Conservation (phyloP, 2,329 filamentous ascomycete species). For the Cladorrhinum sp. region DNA sequence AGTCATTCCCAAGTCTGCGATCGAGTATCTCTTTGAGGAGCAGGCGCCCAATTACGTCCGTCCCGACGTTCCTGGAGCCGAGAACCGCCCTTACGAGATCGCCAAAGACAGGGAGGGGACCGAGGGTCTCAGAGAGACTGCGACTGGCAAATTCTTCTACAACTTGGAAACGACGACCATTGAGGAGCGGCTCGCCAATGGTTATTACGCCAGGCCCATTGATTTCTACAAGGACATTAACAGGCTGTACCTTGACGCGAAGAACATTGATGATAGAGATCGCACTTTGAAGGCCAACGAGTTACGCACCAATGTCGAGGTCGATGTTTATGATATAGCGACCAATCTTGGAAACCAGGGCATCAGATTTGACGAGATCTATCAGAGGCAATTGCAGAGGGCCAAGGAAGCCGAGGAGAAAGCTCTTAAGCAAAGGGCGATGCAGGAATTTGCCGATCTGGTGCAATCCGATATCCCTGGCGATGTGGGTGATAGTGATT, state of each 20-base stretch:
- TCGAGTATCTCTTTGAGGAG: conserved; percentile 82
- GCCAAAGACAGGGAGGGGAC: conserved; percentile 76
- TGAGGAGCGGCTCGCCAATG: conserved; percentile 93
- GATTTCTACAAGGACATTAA: conserved; percentile 90
- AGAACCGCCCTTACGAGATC: conserved; percentile 73
- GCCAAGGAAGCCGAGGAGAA: conserved; percentile 58
- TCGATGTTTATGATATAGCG: conserved; percentile 80
- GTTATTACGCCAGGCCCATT: conserved; percentile 86
- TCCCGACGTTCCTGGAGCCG: conserved; percentile 51
- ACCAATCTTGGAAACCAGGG: conserved; percentile 51
- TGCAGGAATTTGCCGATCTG: conserved; percentile 53
- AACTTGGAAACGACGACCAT: conserved; percentile 92
- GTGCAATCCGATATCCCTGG: conserved; percentile 50
- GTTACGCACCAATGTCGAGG: conserved; percentile 87
- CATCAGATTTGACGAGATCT: conserved; percentile 79
- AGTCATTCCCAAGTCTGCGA: conserved; percentile 69
- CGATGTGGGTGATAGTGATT: conserved; percentile 49
- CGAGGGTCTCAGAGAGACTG: conserved; percentile 70
- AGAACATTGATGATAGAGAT: conserved; percentile 76
- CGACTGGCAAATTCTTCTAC: conserved; percentile 84
- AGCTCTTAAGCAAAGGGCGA: conserved; percentile 59
- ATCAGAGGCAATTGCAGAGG: conserved; percentile 67
- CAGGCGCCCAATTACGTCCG: conserved; percentile 69
- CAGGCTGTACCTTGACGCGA: conserved; percentile 79
- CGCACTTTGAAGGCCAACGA: conserved; percentile 85